Conservation (phyloP, 768 basidiomycete genomes). For the Tricholoma bakamatsutake region DNA sequence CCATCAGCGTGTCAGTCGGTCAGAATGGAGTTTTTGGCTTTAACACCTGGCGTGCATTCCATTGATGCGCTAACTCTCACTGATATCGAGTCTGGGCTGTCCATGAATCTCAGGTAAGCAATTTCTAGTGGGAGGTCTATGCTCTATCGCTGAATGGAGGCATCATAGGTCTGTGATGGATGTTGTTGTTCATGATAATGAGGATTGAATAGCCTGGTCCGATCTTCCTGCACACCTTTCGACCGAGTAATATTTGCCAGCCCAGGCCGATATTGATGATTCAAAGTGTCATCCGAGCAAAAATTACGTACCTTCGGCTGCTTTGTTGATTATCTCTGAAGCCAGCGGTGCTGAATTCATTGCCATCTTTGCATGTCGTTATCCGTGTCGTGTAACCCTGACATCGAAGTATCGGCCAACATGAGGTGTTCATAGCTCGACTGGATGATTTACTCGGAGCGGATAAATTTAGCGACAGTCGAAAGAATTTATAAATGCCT, state of each 20-base stretch:
- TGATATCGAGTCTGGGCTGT: conserved; percentile 67
- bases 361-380: no score
- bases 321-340: no score
- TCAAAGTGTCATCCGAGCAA: no score
- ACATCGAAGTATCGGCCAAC: no score
- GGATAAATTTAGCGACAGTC: no score
- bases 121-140: background rate
- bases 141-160: conserved; percentile 3
- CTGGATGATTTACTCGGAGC: no score
- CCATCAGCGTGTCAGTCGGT: conserved; percentile 83
- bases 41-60: conserved; percentile 74
- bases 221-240: no score
- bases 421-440: no score
- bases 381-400: no score
- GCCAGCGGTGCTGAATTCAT: no score
- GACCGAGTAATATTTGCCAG: background rate
- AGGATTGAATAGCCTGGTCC: background rate
- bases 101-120: conserved; percentile 67
- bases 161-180: conserved; percentile 62
- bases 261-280: no score
- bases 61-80: conserved; percentile 68
- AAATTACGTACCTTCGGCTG: background rate
- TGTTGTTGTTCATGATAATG: conserved; percentile 36
- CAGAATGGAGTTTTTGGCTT: conserved; percentile 78
- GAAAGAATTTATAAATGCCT: no score